Percentiles rank a stretch among this genome's conserved stretches.
Conservation (phyloP, 768 basidiomycete species). For the Pleurotus tuoliensis region DNA sequence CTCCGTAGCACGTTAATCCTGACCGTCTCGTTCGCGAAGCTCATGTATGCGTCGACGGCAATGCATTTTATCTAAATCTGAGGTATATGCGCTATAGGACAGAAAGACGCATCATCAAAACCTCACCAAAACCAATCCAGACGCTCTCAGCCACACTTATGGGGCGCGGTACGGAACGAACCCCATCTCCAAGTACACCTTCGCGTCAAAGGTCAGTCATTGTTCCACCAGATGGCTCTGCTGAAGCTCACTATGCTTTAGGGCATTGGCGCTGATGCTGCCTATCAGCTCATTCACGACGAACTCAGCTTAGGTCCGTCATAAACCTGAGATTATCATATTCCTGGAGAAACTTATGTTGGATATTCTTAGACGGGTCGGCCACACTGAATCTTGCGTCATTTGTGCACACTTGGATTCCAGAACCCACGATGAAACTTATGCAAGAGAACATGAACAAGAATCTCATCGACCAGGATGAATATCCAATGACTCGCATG, state of each 20-base stretch:
- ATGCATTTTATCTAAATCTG: not conserved
- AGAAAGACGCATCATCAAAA: slow-evolving; percentile 35
- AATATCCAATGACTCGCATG: slow-evolving; percentile 64
- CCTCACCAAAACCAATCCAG: slow-evolving; percentile 29
- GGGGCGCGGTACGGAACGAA: slow-evolving; percentile 62
- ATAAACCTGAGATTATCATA: not conserved
- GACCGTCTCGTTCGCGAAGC: slow-evolving; percentile 59
- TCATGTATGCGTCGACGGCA: slow-evolving; percentile 31
- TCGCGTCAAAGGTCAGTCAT: slow-evolving; percentile 47
- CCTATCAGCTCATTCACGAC: slow-evolving; percentile 55
- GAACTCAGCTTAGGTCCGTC: slow-evolving; percentile 57
- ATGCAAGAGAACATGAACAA: slow-evolving; percentile 62
- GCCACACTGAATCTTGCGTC: slow-evolving; percentile 63
- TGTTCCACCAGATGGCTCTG: too few species aligned
- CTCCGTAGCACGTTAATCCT: slow-evolving; percentile 58
- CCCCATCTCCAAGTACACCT: slow-evolving; percentile 66
- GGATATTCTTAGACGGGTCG: slow-evolving; percentile 44
- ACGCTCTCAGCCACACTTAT: slow-evolving; percentile 41
- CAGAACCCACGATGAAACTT: slow-evolving; percentile 34
- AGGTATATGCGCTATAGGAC: slow-evolving; percentile 31
- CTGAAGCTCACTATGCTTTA: slow-evolving; percentile 16
- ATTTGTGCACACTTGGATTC: slow-evolving; percentile 64
- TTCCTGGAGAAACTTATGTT: not conserved
- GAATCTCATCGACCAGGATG: slow-evolving; percentile 61
- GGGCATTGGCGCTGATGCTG: slow-evolving; percentile 54